Evolutionary conservation across 345 rosid genomes (phyloP), one percentile per base, ranked within the genome.

Genomic region (Bruguiera sexangula): DNA sequence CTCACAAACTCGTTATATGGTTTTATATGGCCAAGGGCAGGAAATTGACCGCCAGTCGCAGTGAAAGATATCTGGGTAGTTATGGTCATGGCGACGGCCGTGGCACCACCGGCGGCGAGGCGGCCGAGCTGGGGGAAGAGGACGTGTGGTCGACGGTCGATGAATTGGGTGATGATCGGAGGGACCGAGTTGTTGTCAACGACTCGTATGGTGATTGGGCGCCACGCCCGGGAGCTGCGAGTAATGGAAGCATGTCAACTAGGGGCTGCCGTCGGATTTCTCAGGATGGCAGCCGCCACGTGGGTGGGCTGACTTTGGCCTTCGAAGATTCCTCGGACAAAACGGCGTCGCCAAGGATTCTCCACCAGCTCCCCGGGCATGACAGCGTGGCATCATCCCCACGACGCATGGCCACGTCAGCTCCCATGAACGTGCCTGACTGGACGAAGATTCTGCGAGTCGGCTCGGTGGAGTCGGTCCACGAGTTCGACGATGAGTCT

Each of bases 401-500:
- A 60, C 80, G 75, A 9, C 84, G 84, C 63, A 80, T 89, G 86
- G 92, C 94, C 69, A 79, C 84, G 74, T 94, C 98, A 57, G 96
- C 90, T 15, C 98, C 98, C 11, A 74, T 94, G 70, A 86, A 91
- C 83, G 97, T 94, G 30, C 98, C 98, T 37, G 96, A 91, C 62
- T 94, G 98, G 98, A 87, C 93, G 81, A 82, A 88, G 85, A 88
- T 94, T 3, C 85, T 85, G 72, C 82, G 91, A 34, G 93, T 84
- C 1, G 75, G 86, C 80, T 93, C 97, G 60, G 92, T 79, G 0
- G 98, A 88, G 82, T 91, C 94, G 72, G 71, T 91, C 66, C 92
- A 84, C 8, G 93, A 84, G 71, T 85, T 84, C 27, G 96, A 86
- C n/a, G 95, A 85, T 21, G 88, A 82, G 71, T 30, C 72, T 19